Base-by-base conservation (phyloP, 306 rosid species). In the Inga oerstediana region DNA sequence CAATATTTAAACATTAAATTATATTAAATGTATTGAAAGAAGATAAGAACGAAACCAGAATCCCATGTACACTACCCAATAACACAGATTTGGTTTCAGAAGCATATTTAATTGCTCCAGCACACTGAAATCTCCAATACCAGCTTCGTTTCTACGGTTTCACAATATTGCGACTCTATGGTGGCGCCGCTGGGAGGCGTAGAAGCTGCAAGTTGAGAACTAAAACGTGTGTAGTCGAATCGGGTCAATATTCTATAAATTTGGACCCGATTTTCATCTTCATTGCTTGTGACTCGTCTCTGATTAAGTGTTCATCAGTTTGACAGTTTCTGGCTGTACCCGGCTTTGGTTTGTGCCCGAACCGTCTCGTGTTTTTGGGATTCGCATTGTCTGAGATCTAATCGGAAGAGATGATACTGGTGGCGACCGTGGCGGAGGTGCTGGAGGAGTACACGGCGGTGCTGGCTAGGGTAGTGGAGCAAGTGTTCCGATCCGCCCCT, bases 401-500 rank as follows among this genome's bases (percentile, higher is more conserved):
- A 35, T n/a, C 16, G 56, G 46, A 43, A 59, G 8, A 73, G 67
- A 90, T 91, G 95, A 89, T 89, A 39, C 81, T 85, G 80, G 89
- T 91, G 81, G 89, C 93, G 11, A 62, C 73, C 19, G 20, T 89
- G 84, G 88, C 93, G 82, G 95, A 89, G 87, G 81, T 89, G 73
- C 82, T 91, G 85, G 91, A 86, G 88, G 92, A 91, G 83, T 91
- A 91, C 88, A 91, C 91, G 80, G 85, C 19, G 80, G 45, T 89
- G 84, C 82, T 91, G 75, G 83, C 87, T 15, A 89, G 85, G 58
- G 79, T 89, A 19, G 79, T 89, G 35, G 91, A 89, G 81, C 93
- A 91, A 51, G 12, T 91, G n/a, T 86, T 88, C 68, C 70, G 52
- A 7, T 79, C 89, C 15, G 89, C 85, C 5, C 95, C 91, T 34